These are phyloP conservation scores for Nicotiana paniculata DNA, from an alignment of 257 asterid species.

Conservation along the genomic window DNA sequence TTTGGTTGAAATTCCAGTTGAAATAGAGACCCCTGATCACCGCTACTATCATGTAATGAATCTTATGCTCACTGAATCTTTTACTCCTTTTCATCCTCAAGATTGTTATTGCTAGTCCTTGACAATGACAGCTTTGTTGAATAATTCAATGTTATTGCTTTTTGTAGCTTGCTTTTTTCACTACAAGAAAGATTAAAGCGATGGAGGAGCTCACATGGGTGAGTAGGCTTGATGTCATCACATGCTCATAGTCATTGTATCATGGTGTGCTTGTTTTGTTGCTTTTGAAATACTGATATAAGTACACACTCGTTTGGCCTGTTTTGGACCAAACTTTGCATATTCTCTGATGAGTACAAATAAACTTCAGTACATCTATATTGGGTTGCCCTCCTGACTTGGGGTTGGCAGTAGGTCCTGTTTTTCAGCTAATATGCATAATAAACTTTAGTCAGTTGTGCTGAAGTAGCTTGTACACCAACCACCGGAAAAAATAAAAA, in stretches of 20 bases:
- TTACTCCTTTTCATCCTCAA: constrained; percentile 3
- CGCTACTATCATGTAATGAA: constrained; percentile 75
- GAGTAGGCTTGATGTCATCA: constrained; percentile 16
- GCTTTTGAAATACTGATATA: background rate
- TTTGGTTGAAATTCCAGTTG: constrained; percentile 86
- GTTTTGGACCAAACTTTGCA: background rate
- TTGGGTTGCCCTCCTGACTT: background rate
- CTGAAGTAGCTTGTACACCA: background rate
- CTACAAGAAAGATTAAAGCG: constrained; percentile 70
- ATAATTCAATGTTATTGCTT: constrained; percentile 10
- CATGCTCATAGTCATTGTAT: background rate
- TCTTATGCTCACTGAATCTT: constrained; percentile 12
- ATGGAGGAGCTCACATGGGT: constrained; percentile 99
- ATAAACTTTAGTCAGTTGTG: background rate
- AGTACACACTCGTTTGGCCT: background rate
- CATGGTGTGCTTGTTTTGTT: background rate
- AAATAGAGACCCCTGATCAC: constrained; percentile 81
- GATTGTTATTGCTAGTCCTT: constrained; percentile 8
- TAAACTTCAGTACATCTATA: background rate
- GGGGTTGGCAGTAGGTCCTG: background rate
- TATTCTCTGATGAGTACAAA: background rate
- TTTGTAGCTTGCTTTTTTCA: constrained; percentile 81
- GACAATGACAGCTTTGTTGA: background rate
- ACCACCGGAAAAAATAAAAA: background rate
- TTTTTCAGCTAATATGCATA: background rate